Percentiles rank a stretch among this genome's conserved stretches.
These are phyloP conservation scores for Chalaropsis ovoidea DNA, from an alignment of 2,329 filamentous ascomycete genomes.

Conservation along the genomic window DNA sequence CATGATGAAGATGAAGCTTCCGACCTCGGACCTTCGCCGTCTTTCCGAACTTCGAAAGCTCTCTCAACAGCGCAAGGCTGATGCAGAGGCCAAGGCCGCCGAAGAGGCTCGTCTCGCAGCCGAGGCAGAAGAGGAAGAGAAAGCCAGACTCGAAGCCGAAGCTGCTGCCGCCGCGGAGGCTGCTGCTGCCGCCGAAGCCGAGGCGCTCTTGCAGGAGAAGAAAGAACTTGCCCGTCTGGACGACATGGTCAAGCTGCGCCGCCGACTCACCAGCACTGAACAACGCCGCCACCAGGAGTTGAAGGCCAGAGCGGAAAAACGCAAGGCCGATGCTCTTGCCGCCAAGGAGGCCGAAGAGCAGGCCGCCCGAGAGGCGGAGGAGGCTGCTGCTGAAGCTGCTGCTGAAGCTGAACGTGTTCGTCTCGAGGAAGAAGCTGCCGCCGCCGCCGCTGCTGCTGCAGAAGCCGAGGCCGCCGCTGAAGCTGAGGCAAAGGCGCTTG, in stretches of 20 bases:
- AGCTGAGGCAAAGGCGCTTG: constrained; percentile 9
- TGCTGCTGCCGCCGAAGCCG: constrained; percentile 28
- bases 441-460: constrained; percentile 4
- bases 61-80: constrained; percentile 30
- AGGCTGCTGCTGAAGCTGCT: constrained; percentile 29
- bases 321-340: constrained; percentile 31
- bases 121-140: constrained; percentile 12
- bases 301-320: constrained; percentile 26
- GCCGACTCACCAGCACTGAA: constrained; percentile 6
- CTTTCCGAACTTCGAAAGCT: constrained; percentile 28
- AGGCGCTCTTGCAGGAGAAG: constrained; percentile 30
- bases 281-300: constrained; percentile 17
- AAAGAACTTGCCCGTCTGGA: constrained; percentile 26
- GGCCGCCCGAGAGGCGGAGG: constrained; percentile 29
- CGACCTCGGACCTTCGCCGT: background rate
- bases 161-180: constrained; percentile 24
- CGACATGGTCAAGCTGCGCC: constrained; percentile 22
- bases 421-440: constrained; percentile 18
- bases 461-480: constrained; percentile 13
- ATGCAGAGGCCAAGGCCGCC: constrained; percentile 30
- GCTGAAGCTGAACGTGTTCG: constrained; percentile 18
- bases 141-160: constrained; percentile 17
- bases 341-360: constrained; percentile 31
- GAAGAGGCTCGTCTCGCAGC: constrained; percentile 26
- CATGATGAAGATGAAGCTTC: constrained; percentile 19